Conservation (phyloP, 1,284 basidiomycete species). For the Malassezia pachydermatis region DNA sequence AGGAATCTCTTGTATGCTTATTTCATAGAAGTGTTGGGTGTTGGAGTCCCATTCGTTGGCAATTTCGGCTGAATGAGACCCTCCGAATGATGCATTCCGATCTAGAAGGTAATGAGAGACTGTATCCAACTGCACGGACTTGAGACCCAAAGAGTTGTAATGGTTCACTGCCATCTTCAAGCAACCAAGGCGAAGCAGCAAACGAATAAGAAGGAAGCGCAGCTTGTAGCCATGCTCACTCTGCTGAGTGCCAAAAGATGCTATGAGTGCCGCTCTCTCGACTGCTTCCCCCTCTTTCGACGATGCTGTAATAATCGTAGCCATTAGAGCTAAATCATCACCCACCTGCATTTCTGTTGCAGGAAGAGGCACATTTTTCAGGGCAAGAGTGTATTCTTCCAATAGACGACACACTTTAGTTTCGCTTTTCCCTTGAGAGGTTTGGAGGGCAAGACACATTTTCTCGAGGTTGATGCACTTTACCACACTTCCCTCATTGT, state of each 20-base stretch:
- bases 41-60: background rate
- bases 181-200: slow-evolving; percentile 11
- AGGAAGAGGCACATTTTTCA: slow-evolving; percentile 3
- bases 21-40: slow-evolving; percentile 6
- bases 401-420: background rate
- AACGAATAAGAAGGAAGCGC: slow-evolving; percentile 7
- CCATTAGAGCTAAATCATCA: slow-evolving; percentile 13
- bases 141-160: slow-evolving; percentile 3
- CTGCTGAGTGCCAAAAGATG: background rate
- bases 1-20: slow-evolving; percentile 7
- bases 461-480: slow-evolving; percentile 8
- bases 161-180: background rate
- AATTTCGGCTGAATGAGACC: background rate
- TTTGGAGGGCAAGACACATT: background rate
- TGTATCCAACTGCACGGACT: slow-evolving; percentile 12
- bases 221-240: slow-evolving; percentile 7
- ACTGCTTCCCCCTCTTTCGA: background rate
- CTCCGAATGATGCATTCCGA: slow-evolving; percentile 14
- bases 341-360: slow-evolving; percentile 17
- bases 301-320: background rate
- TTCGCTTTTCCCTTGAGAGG: background rate
- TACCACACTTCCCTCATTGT: background rate
- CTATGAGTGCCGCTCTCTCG: background rate
- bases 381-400: background rate
- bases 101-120: slow-evolving; percentile 8